Evolutionary conservation across 306 rosid genomes (phyloP).

Genomic region (Medicago ruthenica): DNA sequence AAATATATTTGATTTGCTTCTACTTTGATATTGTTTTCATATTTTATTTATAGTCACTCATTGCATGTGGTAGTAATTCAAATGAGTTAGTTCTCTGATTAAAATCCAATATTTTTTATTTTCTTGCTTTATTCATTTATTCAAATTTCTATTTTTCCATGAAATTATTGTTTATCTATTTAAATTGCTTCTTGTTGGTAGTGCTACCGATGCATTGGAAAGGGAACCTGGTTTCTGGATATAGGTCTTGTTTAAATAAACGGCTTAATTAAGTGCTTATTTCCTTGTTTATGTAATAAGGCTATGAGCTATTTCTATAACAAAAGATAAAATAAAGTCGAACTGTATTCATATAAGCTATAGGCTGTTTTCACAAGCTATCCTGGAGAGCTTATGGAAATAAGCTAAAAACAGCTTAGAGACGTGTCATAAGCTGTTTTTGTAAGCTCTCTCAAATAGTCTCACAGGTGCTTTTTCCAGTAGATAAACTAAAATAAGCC

Average conservation of each 20-base stretch:
- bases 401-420: neutral
- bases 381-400: neutral
- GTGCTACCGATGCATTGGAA: too few species aligned
- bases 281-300: too few species aligned
- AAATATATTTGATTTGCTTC: neutral
- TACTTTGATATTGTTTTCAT: neutral
- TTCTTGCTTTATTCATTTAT: neutral
- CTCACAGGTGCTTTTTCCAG: neutral
- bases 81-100: conserved; percentile 31
- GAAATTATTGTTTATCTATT: too few species aligned
- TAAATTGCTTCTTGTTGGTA: too few species aligned
- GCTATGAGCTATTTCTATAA: too few species aligned
- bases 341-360: too few species aligned
- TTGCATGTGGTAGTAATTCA: neutral
- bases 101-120: conserved; percentile 6
- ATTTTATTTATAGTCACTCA: conserved; percentile 19
- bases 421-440: neutral
- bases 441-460: neutral
- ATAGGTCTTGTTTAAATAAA: too few species aligned
- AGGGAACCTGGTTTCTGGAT: too few species aligned
- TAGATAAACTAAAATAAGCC: neutral
- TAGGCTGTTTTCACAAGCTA: neutral
- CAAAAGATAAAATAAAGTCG: too few species aligned
- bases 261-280: too few species aligned
- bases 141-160: neutral